Percentiles rank a stretch among this genome's conserved stretches.
These are phyloP conservation scores for Solanum infundibuliforme DNA, from an alignment of 257 asterid genomes.

Conservation along the genomic window DNA sequence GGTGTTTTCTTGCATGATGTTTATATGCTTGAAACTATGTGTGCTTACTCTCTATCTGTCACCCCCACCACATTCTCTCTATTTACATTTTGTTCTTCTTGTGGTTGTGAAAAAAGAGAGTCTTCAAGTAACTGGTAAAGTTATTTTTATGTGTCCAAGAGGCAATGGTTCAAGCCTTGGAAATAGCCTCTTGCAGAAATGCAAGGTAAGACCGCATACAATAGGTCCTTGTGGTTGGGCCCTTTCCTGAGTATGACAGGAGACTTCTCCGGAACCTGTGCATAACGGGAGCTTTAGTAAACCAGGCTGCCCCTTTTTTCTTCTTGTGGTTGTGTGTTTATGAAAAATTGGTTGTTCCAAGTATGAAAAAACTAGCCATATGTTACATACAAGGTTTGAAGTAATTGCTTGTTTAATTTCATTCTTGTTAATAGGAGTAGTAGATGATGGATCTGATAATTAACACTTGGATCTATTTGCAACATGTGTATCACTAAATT, in stretches of 20 bases:
- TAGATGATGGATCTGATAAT: too few relatives aligned
- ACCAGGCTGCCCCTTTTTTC: not conserved
- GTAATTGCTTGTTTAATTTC: not conserved
- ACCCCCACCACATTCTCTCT: conserved; percentile 32
- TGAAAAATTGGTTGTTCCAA: not conserved
- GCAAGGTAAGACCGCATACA: too few relatives aligned
- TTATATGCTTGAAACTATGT: conserved; percentile 54
- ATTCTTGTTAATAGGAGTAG: too few relatives aligned
- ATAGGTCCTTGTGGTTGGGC: too few relatives aligned
- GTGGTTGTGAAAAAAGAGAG: not conserved
- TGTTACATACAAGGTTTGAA: not conserved
- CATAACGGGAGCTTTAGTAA: too few relatives aligned
- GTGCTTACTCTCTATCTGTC: conserved; percentile 96
- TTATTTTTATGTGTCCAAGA: too few relatives aligned
- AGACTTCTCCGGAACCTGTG: too few relatives aligned
- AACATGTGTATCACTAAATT: not conserved
- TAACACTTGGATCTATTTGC: not conserved
- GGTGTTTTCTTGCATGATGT: conserved; percentile 71
- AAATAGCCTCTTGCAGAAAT: not conserved
- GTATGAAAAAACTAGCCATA: not conserved
- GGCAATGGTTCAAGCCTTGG: too few relatives aligned
- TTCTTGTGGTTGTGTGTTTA: not conserved
- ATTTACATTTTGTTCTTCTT: not conserved
- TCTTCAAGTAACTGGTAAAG: not conserved
- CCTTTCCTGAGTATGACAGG: not conserved